Percentiles rank a stretch among this genome's conserved stretches.
Conservation (phyloP, 129 eudicot species). For the Sambucus nigra region DNA sequence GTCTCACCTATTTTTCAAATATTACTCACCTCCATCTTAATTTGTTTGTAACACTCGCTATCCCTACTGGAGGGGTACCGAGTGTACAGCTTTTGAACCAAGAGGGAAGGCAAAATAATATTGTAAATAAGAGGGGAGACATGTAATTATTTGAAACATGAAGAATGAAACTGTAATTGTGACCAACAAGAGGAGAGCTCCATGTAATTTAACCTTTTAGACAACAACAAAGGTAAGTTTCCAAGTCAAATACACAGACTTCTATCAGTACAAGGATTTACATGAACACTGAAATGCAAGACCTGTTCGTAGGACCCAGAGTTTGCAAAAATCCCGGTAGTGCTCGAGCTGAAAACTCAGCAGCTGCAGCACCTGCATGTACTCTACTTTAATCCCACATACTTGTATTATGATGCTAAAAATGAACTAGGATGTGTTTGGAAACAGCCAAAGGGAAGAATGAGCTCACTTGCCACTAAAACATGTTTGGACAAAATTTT, state of each 20-base stretch:
- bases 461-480: not conserved
- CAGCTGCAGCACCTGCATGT: slow-evolving; percentile 87
- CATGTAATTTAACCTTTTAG: too few relatives aligned
- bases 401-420: not conserved
- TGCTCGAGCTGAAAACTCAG: slow-evolving; percentile 90
- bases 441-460: not conserved
- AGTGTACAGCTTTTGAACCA: too few relatives aligned
- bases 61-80: too few relatives aligned
- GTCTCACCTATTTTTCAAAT: not conserved
- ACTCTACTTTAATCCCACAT: slow-evolving; percentile 5
- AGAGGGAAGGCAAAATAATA: not conserved
- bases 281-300: slow-evolving; percentile 1
- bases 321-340: slow-evolving; percentile 55
- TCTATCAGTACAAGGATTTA: not conserved
- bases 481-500: not conserved
- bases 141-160: too few relatives aligned
- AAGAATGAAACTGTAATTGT: too few relatives aligned
- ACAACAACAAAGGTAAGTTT: too few relatives aligned
- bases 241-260: not conserved
- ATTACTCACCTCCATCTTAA: too few relatives aligned
- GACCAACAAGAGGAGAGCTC: too few relatives aligned
- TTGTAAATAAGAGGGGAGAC: too few relatives aligned
- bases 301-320: slow-evolving; percentile 41
- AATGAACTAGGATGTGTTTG: not conserved
- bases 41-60: too few relatives aligned